These are phyloP conservation scores for Chrysoporthe deuterocubensis DNA, from an alignment of 2,329 filamentous ascomycete genomes.

Conservation along the genomic window DNA sequence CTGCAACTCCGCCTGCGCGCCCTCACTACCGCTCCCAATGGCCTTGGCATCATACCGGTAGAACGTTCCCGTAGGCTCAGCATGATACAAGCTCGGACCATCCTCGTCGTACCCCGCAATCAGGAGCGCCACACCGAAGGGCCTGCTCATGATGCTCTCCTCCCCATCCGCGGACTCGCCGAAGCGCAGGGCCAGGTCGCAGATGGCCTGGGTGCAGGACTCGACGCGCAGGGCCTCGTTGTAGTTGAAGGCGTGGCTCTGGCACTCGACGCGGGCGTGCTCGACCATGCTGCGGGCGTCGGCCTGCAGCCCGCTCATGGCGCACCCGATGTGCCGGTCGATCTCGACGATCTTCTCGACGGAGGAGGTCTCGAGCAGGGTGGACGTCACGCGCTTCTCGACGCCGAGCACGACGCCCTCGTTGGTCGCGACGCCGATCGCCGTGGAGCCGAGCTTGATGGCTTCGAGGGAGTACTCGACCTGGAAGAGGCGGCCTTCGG, in stretches of 20 bases:
- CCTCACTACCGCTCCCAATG: slow-evolving; percentile 95
- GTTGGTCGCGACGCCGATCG: slow-evolving; percentile 95
- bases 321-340: slow-evolving; percentile 97
- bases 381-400: slow-evolving; percentile 98
- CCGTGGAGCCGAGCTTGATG: slow-evolving; percentile 98
- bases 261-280: slow-evolving; percentile 95
- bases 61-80: slow-evolving; percentile 96
- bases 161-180: slow-evolving; percentile 97
- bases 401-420: slow-evolving; percentile 96
- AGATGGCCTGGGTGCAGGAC: slow-evolving; percentile 98
- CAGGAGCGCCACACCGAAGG: slow-evolving; percentile 93
- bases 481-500: slow-evolving; percentile 99
- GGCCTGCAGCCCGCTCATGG: slow-evolving; percentile 97
- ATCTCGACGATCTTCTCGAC: slow-evolving; percentile 99
- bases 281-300: slow-evolving; percentile 98
- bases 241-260: slow-evolving; percentile 98
- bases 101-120: slow-evolving; percentile 98
- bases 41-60: slow-evolving; percentile 99
- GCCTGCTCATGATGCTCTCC: slow-evolving; percentile 97
- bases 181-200: slow-evolving; percentile 93
- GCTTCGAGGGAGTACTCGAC: slow-evolving; percentile 99
- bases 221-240: slow-evolving; percentile 93
- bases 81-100: slow-evolving; percentile 95
- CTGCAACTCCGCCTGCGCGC: slow-evolving; percentile 95
- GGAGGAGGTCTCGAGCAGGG: slow-evolving; percentile 93